These are phyloP conservation scores for Aspergillus steynii DNA, from an alignment of 495 filamentous ascomycete species.

Conservation along the genomic window DNA sequence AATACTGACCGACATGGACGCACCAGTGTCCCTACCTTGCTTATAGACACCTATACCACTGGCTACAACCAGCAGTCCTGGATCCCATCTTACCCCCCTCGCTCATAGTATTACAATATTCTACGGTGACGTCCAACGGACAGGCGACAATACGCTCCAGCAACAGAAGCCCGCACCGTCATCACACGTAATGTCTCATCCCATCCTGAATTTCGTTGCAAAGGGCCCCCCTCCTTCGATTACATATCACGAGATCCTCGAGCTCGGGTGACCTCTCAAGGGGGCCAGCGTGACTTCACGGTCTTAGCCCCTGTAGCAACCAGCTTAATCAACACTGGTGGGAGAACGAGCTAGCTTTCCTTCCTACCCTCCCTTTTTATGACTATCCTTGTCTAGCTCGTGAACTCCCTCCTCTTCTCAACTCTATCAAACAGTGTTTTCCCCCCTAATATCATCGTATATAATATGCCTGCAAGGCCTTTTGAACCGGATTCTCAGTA, in stretches of 20 bases:
- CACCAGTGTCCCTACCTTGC: background rate
- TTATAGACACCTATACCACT: background rate
- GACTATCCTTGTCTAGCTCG: background rate
- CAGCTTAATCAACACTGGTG: background rate
- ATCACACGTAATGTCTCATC: background rate
- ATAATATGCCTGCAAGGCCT: too few relatives aligned
- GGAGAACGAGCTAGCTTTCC: too few relatives aligned
- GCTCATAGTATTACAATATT: background rate
- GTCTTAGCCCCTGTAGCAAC: background rate
- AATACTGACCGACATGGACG: background rate
- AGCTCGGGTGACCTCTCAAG: background rate
- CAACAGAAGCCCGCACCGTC: background rate
- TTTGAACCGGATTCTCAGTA: too few relatives aligned
- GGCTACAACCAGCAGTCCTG: too few relatives aligned
- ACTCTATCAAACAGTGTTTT: too few relatives aligned
- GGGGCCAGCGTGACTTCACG: background rate
- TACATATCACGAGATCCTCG: background rate
- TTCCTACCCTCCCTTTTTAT: too few relatives aligned
- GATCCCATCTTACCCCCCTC: background rate
- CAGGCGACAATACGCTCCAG: background rate
- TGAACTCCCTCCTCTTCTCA: too few relatives aligned
- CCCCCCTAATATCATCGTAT: too few relatives aligned
- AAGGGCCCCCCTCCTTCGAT: background rate
- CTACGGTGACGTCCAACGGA: background rate
- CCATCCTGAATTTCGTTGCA: background rate